Percentiles rank a stretch among this genome's conserved stretches.
Conservation (phyloP, 139 green algal genomes). For the Coelastrella sp. region DNA sequence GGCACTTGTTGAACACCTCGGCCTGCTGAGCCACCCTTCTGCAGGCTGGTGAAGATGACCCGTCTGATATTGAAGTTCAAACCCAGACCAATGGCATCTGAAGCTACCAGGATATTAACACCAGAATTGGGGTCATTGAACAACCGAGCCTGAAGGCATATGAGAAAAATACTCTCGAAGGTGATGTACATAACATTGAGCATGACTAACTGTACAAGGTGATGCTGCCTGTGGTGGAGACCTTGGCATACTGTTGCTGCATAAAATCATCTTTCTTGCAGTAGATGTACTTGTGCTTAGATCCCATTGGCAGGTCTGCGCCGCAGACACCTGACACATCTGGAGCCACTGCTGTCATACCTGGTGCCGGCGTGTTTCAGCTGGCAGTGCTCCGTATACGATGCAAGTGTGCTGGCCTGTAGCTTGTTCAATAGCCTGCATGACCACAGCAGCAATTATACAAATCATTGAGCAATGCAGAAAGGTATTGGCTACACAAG, state of each 20-base stretch:
- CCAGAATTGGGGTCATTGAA: conserved; percentile 84
- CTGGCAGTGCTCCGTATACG: conserved; percentile 91
- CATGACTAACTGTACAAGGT: background rate
- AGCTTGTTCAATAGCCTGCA: conserved; percentile 57
- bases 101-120: conserved; percentile 86
- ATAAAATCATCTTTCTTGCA: no score
- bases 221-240: background rate
- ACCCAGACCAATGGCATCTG: conserved; percentile 97
- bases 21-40: background rate
- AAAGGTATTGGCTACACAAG: background rate
- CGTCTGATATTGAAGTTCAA: conserved; percentile 96
- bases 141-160: conserved; percentile 77
- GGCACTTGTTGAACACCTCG: conserved; percentile 33
- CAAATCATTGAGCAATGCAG: no score
- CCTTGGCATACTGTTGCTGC: no score
- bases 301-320: no score
- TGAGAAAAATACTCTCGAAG: no score
- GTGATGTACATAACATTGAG: background rate
- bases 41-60: conserved; percentile 33
- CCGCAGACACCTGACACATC: no score
- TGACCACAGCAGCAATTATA: background rate
- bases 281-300: no score
- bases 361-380: conserved; percentile 86
- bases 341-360: no score
- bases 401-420: conserved; percentile 70